A percentile compares a stretch with the other conserved stretches of the same genome.
These are phyloP conservation scores for Trifolium dubium DNA, from an alignment of 306 rosid species.

Conservation along the genomic window DNA sequence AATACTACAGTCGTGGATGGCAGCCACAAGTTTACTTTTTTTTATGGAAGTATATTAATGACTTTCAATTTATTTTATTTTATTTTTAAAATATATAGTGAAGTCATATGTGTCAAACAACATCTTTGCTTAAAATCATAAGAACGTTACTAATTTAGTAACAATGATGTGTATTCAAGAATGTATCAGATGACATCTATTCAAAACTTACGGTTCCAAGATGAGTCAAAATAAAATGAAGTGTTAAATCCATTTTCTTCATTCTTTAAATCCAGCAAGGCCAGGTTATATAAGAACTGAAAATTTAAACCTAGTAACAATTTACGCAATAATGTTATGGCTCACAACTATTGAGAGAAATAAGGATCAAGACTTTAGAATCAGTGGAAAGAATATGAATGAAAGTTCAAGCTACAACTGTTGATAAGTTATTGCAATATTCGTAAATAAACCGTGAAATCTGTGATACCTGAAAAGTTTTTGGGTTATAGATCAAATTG, in stretches of 20 bases:
- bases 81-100: no score
- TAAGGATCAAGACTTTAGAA: slow-evolving; percentile 1
- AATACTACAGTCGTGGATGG: no score
- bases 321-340: slow-evolving; percentile 23
- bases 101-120: no score
- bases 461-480: neutral
- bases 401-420: neutral
- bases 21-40: no score
- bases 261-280: slow-evolving; percentile 34
- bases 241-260: slow-evolving; percentile 35
- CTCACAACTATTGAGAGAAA: slow-evolving; percentile 5
- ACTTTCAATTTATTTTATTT: no score
- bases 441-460: slow-evolving; percentile 12
- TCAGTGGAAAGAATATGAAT: neutral
- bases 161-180: neutral
- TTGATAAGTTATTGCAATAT: neutral
- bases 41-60: no score
- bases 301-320: neutral
- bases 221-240: slow-evolving; percentile 61
- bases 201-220: slow-evolving; percentile 72
- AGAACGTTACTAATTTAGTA: neutral
- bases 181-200: slow-evolving; percentile 24
- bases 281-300: slow-evolving; percentile 29
- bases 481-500: slow-evolving; percentile 3
- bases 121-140: no score